Base-by-base conservation (phyloP, 2,329 filamentous ascomycete species). In the Talaromyces pinophilus region DNA sequence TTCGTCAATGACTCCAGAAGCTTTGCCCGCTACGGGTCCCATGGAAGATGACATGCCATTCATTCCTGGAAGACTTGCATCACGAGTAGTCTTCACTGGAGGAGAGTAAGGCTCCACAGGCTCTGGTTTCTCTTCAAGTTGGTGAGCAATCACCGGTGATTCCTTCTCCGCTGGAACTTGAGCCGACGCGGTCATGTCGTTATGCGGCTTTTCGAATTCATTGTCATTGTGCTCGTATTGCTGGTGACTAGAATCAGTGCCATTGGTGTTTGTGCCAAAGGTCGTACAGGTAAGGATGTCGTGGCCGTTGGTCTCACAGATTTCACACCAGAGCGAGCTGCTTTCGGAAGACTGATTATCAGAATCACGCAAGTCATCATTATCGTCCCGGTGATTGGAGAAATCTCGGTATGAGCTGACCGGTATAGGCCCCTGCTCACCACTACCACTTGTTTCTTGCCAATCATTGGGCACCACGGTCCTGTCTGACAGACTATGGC, bases 261-360 rank as follows among this genome's bases (percentile, higher is more conserved):
- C 72, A 7, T 72, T 69, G 46, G 72, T 76, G 67, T 85, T 88
- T 6, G 60, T 42, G 13, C 65, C 65, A 48, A 92, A 94, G 89
- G 97, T 95, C 63, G 91, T 93, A 83, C 94, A 98, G 25, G 92
- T 96, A 65, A 98, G 83, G 68, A 98, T 97, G 73, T 98, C 94
- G 75, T 98, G 94, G 17, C 94, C 93, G 57, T 87, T 86, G 40
- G 91, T 92, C 81, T 97, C 93, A 80, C 94, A 98, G 69, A 98
- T 95, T 80, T 98, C 95, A 79, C 94, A 98, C 91, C 92, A 96
- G 69, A 93, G 85, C 76, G 88, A 91, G 72, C 85, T 88, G 75
- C 93, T 91, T 46, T 90, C 92, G 25, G 90, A 91, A 77, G 90
- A 70, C 42, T 68, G 75, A 38, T 72, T 72, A 60, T 80, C 79